Evolutionary conservation across 2,329 filamentous ascomycete genomes (phyloP).

Genomic region (Aspergillus neoniger): DNA sequence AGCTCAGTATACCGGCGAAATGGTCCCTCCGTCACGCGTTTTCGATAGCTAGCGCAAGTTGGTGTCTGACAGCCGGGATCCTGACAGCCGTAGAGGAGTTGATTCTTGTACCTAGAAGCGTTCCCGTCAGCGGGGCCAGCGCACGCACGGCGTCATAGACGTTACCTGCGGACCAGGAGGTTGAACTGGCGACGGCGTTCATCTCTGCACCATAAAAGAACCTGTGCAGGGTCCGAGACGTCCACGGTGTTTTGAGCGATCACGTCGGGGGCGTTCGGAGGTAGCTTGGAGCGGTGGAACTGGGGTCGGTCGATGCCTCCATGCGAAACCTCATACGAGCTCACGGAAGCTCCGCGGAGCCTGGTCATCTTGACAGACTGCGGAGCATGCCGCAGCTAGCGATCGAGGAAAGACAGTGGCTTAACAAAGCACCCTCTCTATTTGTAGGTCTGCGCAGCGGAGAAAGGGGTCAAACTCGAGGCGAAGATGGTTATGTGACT

Average conservation of each 20-base stretch:
- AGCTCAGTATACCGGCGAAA: slow-evolving; percentile 77
- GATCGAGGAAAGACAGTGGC: neutral
- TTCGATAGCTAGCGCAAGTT: slow-evolving; percentile 79
- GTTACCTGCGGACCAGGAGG: slow-evolving; percentile 65
- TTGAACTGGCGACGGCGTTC: slow-evolving; percentile 53
- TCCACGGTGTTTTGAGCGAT: slow-evolving; percentile 43
- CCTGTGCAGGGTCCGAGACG: slow-evolving; percentile 39
- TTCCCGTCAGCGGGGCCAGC: slow-evolving; percentile 9
- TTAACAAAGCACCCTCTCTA: neutral
- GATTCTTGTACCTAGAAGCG: slow-evolving; percentile 67
- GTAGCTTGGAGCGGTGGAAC: slow-evolving; percentile 42
- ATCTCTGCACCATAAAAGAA: slow-evolving; percentile 42
- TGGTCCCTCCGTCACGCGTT: slow-evolving; percentile 66
- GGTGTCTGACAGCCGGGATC: slow-evolving; percentile 68
- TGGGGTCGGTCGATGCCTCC: slow-evolving; percentile 31
- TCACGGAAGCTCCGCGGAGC: slow-evolving; percentile 44
- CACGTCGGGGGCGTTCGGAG: slow-evolving; percentile 42
- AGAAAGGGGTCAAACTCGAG: neutral
- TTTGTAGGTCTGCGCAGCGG: neutral
- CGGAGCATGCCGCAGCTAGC: slow-evolving; percentile 30
- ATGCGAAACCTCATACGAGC: slow-evolving; percentile 32
- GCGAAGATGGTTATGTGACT: neutral
- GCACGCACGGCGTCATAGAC: slow-evolving; percentile 24
- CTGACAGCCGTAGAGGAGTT: slow-evolving; percentile 80
- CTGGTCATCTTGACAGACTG: slow-evolving; percentile 41